Conservation (phyloP, 2,329 filamentous ascomycete species). For the Penicillium expansum region DNA sequence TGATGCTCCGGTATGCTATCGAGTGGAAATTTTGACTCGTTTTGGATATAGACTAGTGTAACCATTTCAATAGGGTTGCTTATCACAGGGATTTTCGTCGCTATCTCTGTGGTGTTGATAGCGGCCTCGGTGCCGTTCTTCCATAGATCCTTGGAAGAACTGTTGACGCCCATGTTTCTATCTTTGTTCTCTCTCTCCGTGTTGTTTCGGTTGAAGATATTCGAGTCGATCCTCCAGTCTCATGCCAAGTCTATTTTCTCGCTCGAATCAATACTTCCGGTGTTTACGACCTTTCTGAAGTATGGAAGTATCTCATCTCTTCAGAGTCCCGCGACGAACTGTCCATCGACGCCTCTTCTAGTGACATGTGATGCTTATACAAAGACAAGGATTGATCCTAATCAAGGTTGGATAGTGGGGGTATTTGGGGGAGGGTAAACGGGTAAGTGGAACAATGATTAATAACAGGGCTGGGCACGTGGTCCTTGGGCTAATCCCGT, state of each 20-base stretch:
- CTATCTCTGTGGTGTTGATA: neutral
- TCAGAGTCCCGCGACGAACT: neutral
- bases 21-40: neutral
- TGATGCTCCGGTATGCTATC: neutral
- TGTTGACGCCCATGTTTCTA: neutral
- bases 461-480: too few relatives aligned
- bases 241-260: neutral
- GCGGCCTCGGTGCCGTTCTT: neutral
- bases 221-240: neutral
- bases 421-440: too few relatives aligned
- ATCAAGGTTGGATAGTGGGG: too few relatives aligned
- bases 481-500: too few relatives aligned
- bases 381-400: too few relatives aligned
- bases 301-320: neutral
- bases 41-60: neutral
- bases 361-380: too few relatives aligned
- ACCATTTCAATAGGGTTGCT: neutral
- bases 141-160: neutral
- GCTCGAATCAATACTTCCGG: neutral
- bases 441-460: too few relatives aligned
- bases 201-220: neutral
- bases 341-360: neutral
- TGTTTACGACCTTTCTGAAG: neutral
- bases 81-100: neutral
- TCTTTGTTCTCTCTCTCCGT: neutral